Percentiles rank a stretch among this genome's conserved stretches.
Evolutionary conservation across 768 basidiomycete species (phyloP).

Genomic region (Jaapia argillacea): DNA sequence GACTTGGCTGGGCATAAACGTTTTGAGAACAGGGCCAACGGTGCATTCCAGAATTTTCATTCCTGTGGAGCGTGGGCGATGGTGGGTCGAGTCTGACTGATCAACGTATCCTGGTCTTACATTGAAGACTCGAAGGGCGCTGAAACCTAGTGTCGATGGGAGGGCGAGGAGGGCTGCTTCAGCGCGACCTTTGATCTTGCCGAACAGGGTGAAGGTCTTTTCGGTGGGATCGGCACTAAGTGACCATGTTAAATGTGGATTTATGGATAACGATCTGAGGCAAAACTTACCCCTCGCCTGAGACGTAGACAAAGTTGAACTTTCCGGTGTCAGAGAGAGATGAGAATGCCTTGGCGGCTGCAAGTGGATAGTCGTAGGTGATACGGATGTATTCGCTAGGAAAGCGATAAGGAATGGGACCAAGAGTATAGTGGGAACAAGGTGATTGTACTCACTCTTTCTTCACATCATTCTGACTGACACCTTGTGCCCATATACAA

Average conservation of each 20-base stretch:
- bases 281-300: slow-evolving; percentile 9
- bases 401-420: neutral
- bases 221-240: slow-evolving; percentile 16
- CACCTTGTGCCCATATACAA: slow-evolving; percentile 20
- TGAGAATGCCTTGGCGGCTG: slow-evolving; percentile 16
- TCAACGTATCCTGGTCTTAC: slow-evolving; percentile 15
- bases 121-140: slow-evolving; percentile 12
- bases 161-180: slow-evolving; percentile 13
- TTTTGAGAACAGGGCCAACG: slow-evolving; percentile 2
- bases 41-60: neutral
- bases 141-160: slow-evolving; percentile 2
- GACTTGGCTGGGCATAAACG: slow-evolving; percentile 6
- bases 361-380: slow-evolving; percentile 18
- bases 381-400: slow-evolving; percentile 16
- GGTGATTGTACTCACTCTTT: slow-evolving; percentile 13
- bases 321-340: slow-evolving; percentile 7
- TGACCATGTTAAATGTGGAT: neutral
- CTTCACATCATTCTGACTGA: slow-evolving; percentile 14
- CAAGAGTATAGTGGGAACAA: neutral
- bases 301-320: slow-evolving; percentile 22
- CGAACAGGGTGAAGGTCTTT: slow-evolving; percentile 12
- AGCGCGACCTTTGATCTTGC: slow-evolving; percentile 16
- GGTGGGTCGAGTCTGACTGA: slow-evolving; percentile 4
- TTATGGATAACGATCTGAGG: neutral
- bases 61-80: slow-evolving; percentile 2